Evolutionary conservation across 495 filamentous ascomycete species (phyloP), one percentile per base, ranked within the genome.

Genomic region (Arthonia radiata): DNA sequence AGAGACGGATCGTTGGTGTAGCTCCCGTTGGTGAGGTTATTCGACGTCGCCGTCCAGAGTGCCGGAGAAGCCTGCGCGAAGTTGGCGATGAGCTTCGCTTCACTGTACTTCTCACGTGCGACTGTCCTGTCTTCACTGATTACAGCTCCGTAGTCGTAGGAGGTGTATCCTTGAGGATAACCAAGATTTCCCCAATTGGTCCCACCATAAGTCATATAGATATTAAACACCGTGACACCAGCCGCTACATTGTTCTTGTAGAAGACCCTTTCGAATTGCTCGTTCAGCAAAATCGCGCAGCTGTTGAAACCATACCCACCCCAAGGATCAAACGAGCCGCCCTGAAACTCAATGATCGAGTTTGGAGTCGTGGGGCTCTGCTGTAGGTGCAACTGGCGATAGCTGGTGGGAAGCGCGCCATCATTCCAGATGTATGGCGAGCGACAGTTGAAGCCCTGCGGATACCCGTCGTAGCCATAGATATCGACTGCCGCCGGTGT

Each of bases 111-210:
- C 36, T 78, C 71, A 15, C 77, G 56, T 9, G 49, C 48, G 15
- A 82, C 43, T 7, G 56, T 58, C 5, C 71, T 59, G 24, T 68
- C 62, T 42, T 86, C 77, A 2, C 55, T 53, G 18, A 83, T 73
- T 3, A 54, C 52, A 17, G 69, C 61, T 19, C 60, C 67, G 36
- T 76, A 80, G 36, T 80, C 68, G 36, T 80, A 79, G 2, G 61
- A 70, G 2, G 74, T 75, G 38, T 78, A 80, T 9, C 68, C 69
- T 10, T 63, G 66, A 2, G 71, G 59, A 35, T 73, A 58, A 1
- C 74, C 74, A 16, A 82, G 43, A 37, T 82, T 81, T 8, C 76
- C 77, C 77, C 75, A 83, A 43, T 83, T 86, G 2, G 73, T 76
- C n/a, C 71, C 73, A 18, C 74, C 73, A 24, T 11, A 11, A 64